Conservation (phyloP, 1,284 basidiomycete species). For the Mycena citricolor region DNA sequence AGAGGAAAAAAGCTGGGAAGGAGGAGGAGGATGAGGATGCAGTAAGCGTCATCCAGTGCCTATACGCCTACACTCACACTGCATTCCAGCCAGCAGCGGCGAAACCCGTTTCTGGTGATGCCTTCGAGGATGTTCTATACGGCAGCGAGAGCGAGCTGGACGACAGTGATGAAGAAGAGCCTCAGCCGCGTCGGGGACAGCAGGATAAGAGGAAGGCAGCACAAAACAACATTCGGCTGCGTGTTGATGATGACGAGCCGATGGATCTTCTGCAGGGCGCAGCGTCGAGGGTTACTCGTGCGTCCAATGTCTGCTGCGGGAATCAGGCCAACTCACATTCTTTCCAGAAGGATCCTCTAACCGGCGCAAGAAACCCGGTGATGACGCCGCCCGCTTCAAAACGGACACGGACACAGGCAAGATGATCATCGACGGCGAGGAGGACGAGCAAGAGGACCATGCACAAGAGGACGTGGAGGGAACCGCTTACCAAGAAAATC, state of each 20-base stretch:
- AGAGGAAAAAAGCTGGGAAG: conserved; percentile 64
- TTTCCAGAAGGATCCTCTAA: conserved; percentile 49
- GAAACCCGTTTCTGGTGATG: conserved; percentile 71
- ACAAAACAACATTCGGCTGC: conserved; percentile 54
- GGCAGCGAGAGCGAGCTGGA: conserved; percentile 88
- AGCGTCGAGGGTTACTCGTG: conserved; percentile 77
- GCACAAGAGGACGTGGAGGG: conserved; percentile 61
- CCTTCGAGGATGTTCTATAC: conserved; percentile 94
- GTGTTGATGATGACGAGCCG: conserved; percentile 90
- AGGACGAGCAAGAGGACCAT: conserved; percentile 39
- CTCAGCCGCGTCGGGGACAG: conserved; percentile 31
- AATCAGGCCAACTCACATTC: conserved; percentile 4
- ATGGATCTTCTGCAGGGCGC: conserved; percentile 92
- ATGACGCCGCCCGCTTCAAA: conserved; percentile 87
- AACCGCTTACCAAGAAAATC: conserved; percentile 80
- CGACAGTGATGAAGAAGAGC: conserved; percentile 70
- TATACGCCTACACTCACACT: conserved; percentile 16
- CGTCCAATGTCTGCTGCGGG: conserved; percentile 29
- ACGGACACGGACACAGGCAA: conserved; percentile 86
- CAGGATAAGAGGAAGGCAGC: conserved; percentile 24
- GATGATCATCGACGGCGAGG: conserved; percentile 79
- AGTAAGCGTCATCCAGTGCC: conserved; percentile 24
- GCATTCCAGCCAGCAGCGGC: conserved; percentile 34
- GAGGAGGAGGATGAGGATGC: conserved; percentile 60
- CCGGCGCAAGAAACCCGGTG: conserved; percentile 75